phyloP scores from a whole-genome alignment of 495 filamentous ascomycete genomes.

The Pyrenula aspistea region DNA sequence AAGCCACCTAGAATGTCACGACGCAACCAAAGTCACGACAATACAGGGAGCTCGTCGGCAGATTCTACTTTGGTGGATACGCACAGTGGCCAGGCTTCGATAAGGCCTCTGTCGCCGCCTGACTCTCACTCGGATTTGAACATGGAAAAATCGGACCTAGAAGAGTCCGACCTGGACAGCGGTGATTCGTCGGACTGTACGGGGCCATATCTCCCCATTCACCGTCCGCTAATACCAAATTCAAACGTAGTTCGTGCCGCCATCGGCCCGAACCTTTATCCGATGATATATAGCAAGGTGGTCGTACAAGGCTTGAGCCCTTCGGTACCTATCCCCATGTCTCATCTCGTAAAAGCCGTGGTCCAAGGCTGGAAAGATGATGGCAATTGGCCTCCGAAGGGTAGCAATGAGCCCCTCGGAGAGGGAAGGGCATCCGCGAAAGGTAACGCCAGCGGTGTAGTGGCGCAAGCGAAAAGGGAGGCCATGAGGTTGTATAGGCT shows the following conservation, averaged over 20 bases:
- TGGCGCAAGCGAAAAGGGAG: background rate
- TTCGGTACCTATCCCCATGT: conserved; percentile 74
- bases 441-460: background rate
- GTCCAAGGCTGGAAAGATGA: conserved; percentile 90
- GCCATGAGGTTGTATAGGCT: background rate
- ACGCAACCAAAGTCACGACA: conserved; percentile 1
- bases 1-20: conserved; percentile 13
- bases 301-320: conserved; percentile 66
- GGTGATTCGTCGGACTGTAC: conserved; percentile 6
- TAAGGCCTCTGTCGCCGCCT: background rate
- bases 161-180: conserved; percentile 16
- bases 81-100: conserved; percentile 16
- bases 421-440: background rate
- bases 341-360: conserved; percentile 65
- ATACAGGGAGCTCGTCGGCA: conserved; percentile 15
- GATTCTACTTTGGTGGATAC: conserved; percentile 16
- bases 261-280: conserved; percentile 60
- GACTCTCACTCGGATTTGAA: conserved; percentile 12
- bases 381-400: conserved; percentile 83
- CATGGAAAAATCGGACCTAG: conserved; percentile 16
- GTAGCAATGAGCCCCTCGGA: background rate
- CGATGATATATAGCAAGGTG: conserved; percentile 79
- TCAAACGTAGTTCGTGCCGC: conserved; percentile 59
- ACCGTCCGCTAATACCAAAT: conserved; percentile 53
- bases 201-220: conserved; percentile 44